Evolutionary conservation across 192 early-diverging fungal species (phyloP), one percentile per base, ranked within the genome.

Genomic region (Podila epicladia): DNA sequence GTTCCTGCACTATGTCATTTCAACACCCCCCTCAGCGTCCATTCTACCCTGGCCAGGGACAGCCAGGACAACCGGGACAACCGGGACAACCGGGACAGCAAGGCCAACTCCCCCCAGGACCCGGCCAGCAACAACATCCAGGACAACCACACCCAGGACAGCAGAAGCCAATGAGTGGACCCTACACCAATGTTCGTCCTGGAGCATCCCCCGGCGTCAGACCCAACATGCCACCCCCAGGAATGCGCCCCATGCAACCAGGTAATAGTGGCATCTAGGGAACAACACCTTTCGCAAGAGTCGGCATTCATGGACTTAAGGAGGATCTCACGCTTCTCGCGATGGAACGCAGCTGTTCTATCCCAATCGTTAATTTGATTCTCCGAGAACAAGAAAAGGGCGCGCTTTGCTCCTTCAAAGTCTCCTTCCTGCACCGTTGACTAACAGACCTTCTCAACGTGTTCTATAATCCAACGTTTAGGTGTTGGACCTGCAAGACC

Each of bases 11-110:
- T 4, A 55, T 55, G 53, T 55, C 53, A 9, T 55, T 55, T 55
- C 72, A 73, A 15, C 64, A 65, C 33, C 75, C 37, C 1, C 24
- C 11, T 32, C 24, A 72, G 48, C 70, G 71, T 24, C 77, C 75
- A 37, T 59, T 31, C 19, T 77, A 77, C 58, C 33, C 68, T 61
- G 58, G 62, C 33, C 64, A 65, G 53, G 53, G 53, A 55, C 53
- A 55, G 9, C 53, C 53, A 24, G 53, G 53, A 26, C 53, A 55
- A 9, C 53, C 53, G 24, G 53, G 53, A 26, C 53, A 45, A 11
- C 72, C 50, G 4, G 64, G 45, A 55, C 72, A 66, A 48, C 74
- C 64, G 45, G 74, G 74, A n/a, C 74, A 76, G 32, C 65, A 62
- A 20, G 45, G 51, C 3, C 75, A 63, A 9, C 31, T 33, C 50